Percentiles rank a stretch among this genome's conserved stretches.
Evolutionary conservation across 306 rosid genomes (phyloP).

Genomic region (Mimosa pudica): DNA sequence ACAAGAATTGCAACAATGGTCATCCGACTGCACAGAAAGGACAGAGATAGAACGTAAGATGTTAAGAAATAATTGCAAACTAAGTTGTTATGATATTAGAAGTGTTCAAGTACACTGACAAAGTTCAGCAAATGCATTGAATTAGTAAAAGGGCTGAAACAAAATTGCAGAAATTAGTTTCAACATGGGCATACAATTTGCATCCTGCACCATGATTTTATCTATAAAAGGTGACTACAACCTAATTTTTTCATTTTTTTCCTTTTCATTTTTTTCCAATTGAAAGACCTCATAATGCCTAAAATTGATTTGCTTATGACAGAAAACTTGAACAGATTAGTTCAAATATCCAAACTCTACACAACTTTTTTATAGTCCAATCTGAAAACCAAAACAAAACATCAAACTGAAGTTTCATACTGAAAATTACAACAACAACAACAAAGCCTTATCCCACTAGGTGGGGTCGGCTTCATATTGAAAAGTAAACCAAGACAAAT

Average conservation of each 20-base stretch:
- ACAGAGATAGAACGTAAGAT: constrained; percentile 32
- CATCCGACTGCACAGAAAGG: constrained; percentile 71
- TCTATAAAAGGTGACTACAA: neutral
- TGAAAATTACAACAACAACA: constrained; percentile 25
- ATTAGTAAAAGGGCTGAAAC: constrained; percentile 25
- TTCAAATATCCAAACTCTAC: neutral
- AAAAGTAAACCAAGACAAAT: constrained; percentile 33
- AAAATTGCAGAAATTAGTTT: neutral
- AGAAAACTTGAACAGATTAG: neutral
- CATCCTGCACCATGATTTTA: constrained; percentile 3
- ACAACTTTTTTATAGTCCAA: neutral
- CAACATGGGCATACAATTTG: constrained; percentile 16
- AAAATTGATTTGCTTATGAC: constrained; percentile 2
- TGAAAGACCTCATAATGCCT: neutral
- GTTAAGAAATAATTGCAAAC: constrained; percentile 23
- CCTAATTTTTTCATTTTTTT: neutral
- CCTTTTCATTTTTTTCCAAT: neutral
- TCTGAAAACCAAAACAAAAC: constrained; percentile 12
- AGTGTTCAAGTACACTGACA: constrained; percentile 19
- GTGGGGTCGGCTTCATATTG: constrained; percentile 11
- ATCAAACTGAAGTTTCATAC: constrained; percentile 22
- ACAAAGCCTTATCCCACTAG: too few relatives aligned
- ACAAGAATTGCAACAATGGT: constrained; percentile 83
- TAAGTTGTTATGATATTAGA: constrained; percentile 6
- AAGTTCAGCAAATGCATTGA: constrained; percentile 17